Percentiles rank a stretch among this genome's conserved stretches.
phyloP scores from a whole-genome alignment of 176 grass and related monocot genomes.

The Aegilops umbellulata region DNA sequence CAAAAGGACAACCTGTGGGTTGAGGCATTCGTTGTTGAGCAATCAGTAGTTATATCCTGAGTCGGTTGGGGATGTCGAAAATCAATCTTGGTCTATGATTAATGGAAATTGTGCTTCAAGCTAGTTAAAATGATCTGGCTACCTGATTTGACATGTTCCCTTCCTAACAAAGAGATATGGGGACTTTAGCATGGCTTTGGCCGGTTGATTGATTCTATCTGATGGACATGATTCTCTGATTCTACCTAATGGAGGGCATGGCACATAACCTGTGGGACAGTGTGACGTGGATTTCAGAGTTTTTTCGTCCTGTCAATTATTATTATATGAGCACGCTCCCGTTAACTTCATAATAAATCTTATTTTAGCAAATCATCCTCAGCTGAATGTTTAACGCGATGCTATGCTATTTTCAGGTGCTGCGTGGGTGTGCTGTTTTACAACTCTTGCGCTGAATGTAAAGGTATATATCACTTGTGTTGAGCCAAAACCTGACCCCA shows the following conservation, averaged over 20 bases:
- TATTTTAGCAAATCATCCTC: background rate
- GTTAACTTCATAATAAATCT: background rate
- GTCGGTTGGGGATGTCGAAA: background rate
- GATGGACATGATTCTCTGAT: background rate
- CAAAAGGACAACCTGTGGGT: background rate
- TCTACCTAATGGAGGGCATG: background rate
- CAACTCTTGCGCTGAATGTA: constrained; percentile 55
- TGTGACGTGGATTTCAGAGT: background rate
- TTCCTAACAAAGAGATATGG: background rate
- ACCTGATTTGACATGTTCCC: background rate
- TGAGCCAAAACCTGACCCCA: background rate
- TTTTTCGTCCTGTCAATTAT: background rate
- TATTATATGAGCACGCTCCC: background rate
- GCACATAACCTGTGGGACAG: background rate
- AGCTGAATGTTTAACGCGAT: background rate
- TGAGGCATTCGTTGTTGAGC: background rate
- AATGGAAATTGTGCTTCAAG: background rate
- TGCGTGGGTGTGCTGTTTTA: constrained; percentile 43
- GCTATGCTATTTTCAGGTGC: constrained; percentile 41
- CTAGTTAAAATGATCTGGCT: background rate
- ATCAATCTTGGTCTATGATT: background rate
- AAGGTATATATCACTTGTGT: constrained; percentile 45
- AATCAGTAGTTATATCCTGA: background rate
- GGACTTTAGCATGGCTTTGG: constrained; percentile 1
- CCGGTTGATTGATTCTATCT: background rate